phyloP scores from a whole-genome alignment of 768 basidiomycete genomes.

The Tylopilus sp. region DNA sequence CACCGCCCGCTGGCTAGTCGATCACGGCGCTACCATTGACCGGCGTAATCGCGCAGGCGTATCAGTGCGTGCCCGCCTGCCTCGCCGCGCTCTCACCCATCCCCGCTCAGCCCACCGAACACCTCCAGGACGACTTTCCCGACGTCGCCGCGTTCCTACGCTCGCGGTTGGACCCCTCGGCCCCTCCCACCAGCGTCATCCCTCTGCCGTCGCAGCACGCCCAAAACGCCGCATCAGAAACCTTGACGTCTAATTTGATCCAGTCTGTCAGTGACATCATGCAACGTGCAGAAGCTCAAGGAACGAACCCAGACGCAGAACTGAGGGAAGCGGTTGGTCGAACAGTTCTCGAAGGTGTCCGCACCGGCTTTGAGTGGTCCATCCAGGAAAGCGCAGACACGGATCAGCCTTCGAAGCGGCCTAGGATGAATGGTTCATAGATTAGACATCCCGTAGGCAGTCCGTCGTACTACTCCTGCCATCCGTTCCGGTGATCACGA shows the following conservation, averaged over 20 bases:
- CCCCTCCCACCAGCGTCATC: neutral
- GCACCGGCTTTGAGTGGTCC: constrained; percentile 56
- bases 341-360: constrained; percentile 65
- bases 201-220: constrained; percentile 57
- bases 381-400: constrained; percentile 10
- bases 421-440: constrained; percentile 23
- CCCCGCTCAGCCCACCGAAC: constrained; percentile 38
- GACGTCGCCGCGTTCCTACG: constrained; percentile 62
- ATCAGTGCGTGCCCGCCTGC: constrained; percentile 51
- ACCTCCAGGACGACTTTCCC: constrained; percentile 69
- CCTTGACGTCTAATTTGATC: constrained; percentile 66
- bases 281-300: constrained; percentile 52
- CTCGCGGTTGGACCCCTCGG: constrained; percentile 28
- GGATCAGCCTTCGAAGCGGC: constrained; percentile 20
- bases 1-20: constrained; percentile 74
- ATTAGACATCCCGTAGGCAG: constrained; percentile 1
- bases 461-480: constrained; percentile 6
- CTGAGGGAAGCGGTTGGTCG: constrained; percentile 56
- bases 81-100: constrained; percentile 1
- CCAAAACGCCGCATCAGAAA: constrained; percentile 67
- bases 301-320: constrained; percentile 64
- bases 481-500: constrained; percentile 34
- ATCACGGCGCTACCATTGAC: constrained; percentile 67
- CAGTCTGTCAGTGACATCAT: constrained; percentile 65
- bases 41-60: constrained; percentile 68